phyloP scores from a whole-genome alignment of 2,329 filamentous ascomycete genomes.

The Salinomyces thailandicus region DNA sequence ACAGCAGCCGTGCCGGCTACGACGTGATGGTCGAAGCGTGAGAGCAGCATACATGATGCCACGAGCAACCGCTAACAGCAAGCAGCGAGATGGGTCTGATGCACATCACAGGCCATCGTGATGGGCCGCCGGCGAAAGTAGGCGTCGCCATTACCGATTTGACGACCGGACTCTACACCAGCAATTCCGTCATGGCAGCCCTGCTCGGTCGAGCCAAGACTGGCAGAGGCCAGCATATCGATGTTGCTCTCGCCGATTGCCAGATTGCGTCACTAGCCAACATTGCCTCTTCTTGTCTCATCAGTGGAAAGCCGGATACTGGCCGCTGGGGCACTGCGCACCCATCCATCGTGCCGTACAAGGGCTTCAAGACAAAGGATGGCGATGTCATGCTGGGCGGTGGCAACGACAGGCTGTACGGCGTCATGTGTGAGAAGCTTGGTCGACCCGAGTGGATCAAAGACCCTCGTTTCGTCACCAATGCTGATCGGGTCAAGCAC shows the following conservation, averaged over 20 bases:
- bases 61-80: no score
- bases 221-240: slow-evolving; percentile 80
- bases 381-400: slow-evolving; percentile 55
- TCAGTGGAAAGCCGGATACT: slow-evolving; percentile 76
- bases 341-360: slow-evolving; percentile 95
- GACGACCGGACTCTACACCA: slow-evolving; percentile 89
- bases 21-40: slow-evolving; percentile 96
- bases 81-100: slow-evolving; percentile 81
- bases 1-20: slow-evolving; percentile 78
- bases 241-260: slow-evolving; percentile 83
- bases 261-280: slow-evolving; percentile 93
- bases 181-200: slow-evolving; percentile 90
- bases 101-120: slow-evolving; percentile 88
- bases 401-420: slow-evolving; percentile 53
- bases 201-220: slow-evolving; percentile 65
- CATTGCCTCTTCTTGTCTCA: slow-evolving; percentile 81
- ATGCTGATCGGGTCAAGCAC: slow-evolving; percentile 53
- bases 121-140: slow-evolving; percentile 90
- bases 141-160: slow-evolving; percentile 94
- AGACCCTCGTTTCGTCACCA: slow-evolving; percentile 49
- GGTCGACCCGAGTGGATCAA: slow-evolving; percentile 48
- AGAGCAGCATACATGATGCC: no score
- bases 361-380: slow-evolving; percentile 59
- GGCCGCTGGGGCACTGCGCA: slow-evolving; percentile 96
- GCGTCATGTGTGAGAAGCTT: slow-evolving; percentile 47